Percentiles rank a stretch among this genome's conserved stretches.
phyloP scores from a whole-genome alignment of 1,284 basidiomycete species.

The Ceraceosorus guamensis region DNA sequence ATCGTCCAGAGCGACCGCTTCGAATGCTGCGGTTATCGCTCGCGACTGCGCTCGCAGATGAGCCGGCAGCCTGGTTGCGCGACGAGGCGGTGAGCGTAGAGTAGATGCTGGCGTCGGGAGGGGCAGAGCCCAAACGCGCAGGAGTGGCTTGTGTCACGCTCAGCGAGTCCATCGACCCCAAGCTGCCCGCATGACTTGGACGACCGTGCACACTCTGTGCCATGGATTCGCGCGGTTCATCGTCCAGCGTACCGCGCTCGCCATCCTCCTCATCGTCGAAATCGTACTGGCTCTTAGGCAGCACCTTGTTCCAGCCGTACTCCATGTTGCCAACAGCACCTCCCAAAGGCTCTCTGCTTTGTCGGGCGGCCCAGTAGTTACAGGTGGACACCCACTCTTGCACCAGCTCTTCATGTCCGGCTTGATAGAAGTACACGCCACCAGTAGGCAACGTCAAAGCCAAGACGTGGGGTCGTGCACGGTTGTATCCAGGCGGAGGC shows the following conservation, averaged over 20 bases:
- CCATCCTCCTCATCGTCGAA: conserved; percentile 3
- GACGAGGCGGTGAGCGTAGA: neutral
- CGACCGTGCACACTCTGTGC: conserved; percentile 5
- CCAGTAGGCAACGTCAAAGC: conserved; percentile 82
- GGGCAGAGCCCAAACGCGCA: conserved; percentile 4
- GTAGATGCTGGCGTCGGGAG: conserved; percentile 13
- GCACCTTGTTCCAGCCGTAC: conserved; percentile 85
- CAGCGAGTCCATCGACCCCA: neutral
- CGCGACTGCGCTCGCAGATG: neutral
- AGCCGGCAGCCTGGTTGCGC: neutral
- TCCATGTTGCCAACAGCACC: conserved; percentile 98
- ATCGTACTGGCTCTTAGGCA: conserved; percentile 50
- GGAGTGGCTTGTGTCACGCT: neutral
- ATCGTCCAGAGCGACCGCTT: conserved; percentile 15
- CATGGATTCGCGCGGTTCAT: conserved; percentile 11
- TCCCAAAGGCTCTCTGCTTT: conserved; percentile 81
- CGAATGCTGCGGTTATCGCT: conserved; percentile 18
- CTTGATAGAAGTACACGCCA: conserved; percentile 90
- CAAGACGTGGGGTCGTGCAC: conserved; percentile 84
- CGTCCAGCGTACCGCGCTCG: conserved; percentile 14
- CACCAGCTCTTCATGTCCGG: conserved; percentile 91
- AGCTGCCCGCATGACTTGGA: too few relatives aligned
- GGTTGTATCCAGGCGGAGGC: conserved; percentile 83
- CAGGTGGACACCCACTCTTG: conserved; percentile 97
- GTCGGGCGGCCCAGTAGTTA: conserved; percentile 95